phyloP scores from a whole-genome alignment of 805 yeast genomes.

The Yarrowia hollandica region DNA sequence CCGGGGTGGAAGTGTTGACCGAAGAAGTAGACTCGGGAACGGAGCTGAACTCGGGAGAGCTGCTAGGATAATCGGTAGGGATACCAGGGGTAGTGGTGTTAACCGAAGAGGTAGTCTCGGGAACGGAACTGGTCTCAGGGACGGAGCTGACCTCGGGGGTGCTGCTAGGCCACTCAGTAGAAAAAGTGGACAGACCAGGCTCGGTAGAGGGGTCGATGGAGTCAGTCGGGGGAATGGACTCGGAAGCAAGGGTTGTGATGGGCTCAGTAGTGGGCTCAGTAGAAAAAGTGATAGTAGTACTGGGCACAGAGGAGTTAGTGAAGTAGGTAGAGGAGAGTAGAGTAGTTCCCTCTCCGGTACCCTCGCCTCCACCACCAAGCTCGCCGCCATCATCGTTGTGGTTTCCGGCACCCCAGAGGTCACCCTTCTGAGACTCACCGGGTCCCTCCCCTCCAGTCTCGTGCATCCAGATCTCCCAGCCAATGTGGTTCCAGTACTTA shows the following conservation, averaged over 20 bases:
- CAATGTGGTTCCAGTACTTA: neutral
- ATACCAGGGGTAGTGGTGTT: neutral
- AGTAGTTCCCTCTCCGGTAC: neutral
- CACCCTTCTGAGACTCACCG: neutral
- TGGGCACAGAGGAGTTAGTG: neutral
- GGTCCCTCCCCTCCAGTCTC: neutral
- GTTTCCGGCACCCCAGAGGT: neutral
- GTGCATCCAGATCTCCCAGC: neutral
- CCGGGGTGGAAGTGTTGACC: neutral
- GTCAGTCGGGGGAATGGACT: neutral
- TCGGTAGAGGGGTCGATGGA: neutral
- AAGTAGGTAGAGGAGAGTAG: neutral
- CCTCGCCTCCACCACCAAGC: slow-evolving; percentile 7
- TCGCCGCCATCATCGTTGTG: slow-evolving; percentile 7
- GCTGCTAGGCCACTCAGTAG: neutral
- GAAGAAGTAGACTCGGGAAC: neutral
- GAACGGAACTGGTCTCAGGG: neutral
- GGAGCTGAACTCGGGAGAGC: neutral
- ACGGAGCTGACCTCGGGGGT: neutral
- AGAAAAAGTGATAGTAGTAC: neutral
- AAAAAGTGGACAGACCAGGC: neutral
- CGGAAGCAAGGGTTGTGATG: too few relatives aligned
- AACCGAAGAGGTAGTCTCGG: neutral
- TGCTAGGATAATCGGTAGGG: neutral
- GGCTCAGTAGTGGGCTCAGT: neutral